Base-by-base conservation (phyloP, 106 monocot genomes). In the Dioscorea dumetorum region DNA sequence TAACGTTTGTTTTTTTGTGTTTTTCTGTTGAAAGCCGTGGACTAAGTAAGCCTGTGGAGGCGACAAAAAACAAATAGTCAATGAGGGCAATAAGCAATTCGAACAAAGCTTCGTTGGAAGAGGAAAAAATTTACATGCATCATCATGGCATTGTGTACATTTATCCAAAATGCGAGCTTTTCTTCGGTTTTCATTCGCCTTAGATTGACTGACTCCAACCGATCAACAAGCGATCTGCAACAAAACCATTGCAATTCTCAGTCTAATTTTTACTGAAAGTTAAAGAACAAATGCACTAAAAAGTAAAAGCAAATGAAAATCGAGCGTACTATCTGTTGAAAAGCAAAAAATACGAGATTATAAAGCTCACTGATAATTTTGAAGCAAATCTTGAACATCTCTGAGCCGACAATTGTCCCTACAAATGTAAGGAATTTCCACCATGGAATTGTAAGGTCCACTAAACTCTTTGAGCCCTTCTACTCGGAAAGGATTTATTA, bases 161-260 rank as follows among this genome's bases (percentile, higher is more conserved):
- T 99, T 74, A 99, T 73, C 97, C 97, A 99, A 67, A 99, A 92
- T 3, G 97, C 89, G 41, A 99, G 67, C 74, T 84, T 99, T 75
- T 99, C 92, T 24, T 90, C 79, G 54, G 86, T 80, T 24, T 73
- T 85, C 89, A 99, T 68, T 51, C 76, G 85, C 64, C 75, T 84
- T 9, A 82, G 80, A 77, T 93, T 87, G 28, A 85, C 68, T 32
- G 77, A 75, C 65, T 89, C 84, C 68, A 99, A 66, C 18, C 68
- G 77, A 48, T 34, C 70, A 41, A 77, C 61, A 74, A 99, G 79
- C 16, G 82, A 85, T 56, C 97, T 99, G 80, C 22, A 78, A 67
- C 7, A 78, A 28, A 22, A 58, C 1, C 41, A 10, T 41, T 10
- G 41, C 9, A 20, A 23, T 21, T 22, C 22, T 59, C 22, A 18